Evolutionary conservation across 495 filamentous ascomycete species (phyloP).

Genomic region (Terfezia claveryi): DNA sequence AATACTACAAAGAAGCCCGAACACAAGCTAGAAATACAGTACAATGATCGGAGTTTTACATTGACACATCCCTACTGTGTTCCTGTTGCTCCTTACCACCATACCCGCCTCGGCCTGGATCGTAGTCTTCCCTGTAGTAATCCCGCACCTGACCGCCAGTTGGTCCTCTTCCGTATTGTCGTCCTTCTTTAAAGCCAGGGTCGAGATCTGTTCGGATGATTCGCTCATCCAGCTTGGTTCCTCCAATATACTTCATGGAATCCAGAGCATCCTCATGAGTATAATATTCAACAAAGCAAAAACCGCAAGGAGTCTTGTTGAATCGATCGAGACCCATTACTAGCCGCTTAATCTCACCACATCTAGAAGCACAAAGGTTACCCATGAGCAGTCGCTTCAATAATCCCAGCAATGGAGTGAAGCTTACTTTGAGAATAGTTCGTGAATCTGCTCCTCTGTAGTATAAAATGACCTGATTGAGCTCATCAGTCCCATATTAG

Average conservation of each 20-base stretch:
- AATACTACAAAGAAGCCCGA: too few relatives aligned
- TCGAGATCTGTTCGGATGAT: conserved; percentile 94
- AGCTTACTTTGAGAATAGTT: conserved; percentile 61
- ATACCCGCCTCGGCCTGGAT: conserved; percentile 78
- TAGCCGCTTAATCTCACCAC: conserved; percentile 88
- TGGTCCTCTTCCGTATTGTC: conserved; percentile 78
- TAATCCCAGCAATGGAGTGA: background rate
- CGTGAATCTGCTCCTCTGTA: conserved; percentile 96
- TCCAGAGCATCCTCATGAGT: conserved; percentile 89
- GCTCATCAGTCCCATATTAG: background rate
- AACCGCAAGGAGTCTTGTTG: conserved; percentile 93
- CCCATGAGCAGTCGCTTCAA: background rate
- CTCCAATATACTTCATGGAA: conserved; percentile 94
- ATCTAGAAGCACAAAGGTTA: conserved; percentile 16
- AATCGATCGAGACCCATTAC: conserved; percentile 97
- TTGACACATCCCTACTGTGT: background rate
- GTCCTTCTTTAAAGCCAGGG: conserved; percentile 83
- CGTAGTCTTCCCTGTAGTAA: conserved; percentile 90
- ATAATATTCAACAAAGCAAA: conserved; percentile 99
- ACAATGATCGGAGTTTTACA: background rate
- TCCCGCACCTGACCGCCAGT: conserved; percentile 93
- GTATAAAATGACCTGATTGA: conserved; percentile 82
- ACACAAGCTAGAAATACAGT: too few relatives aligned
- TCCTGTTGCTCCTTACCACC: conserved; percentile 24
- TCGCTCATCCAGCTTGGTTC: conserved; percentile 94